Percentiles rank a stretch among this genome's conserved stretches.
These are phyloP conservation scores for Shiraia bambusicola DNA, from an alignment of 2,329 filamentous ascomycete species.

Conservation along the genomic window DNA sequence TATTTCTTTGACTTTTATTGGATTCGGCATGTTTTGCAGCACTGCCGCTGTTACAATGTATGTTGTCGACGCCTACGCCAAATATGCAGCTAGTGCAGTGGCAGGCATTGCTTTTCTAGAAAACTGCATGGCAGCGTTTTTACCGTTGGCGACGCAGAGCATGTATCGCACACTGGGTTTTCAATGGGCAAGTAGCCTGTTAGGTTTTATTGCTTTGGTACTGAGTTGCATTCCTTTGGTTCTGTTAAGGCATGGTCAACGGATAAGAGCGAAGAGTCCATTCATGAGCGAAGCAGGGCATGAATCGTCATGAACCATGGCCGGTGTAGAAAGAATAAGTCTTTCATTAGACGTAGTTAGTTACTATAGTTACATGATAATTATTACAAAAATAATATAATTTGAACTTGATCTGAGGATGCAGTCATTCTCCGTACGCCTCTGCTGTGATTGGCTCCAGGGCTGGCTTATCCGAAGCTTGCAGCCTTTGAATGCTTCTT, in stretches of 20 bases:
- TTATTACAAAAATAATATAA: too few species aligned
- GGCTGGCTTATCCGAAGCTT: too few species aligned
- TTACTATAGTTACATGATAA: too few species aligned
- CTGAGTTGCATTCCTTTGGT: constrained; percentile 51
- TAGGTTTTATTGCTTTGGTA: constrained; percentile 48
- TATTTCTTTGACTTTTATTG: constrained; percentile 51
- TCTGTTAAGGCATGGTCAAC: constrained; percentile 46
- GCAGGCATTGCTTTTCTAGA: constrained; percentile 53
- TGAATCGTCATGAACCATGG: neutral
- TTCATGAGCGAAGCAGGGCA: constrained; percentile 41
- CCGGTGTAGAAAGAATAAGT: neutral
- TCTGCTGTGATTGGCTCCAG: too few species aligned
- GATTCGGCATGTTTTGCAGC: constrained; percentile 53
- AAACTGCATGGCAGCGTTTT: constrained; percentile 51
- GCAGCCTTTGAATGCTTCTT: too few species aligned
- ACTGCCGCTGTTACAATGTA: constrained; percentile 52
- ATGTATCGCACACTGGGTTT: constrained; percentile 54
- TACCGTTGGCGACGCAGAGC: constrained; percentile 50
- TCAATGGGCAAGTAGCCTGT: constrained; percentile 52
- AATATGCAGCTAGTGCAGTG: constrained; percentile 53
- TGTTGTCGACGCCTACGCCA: constrained; percentile 53
- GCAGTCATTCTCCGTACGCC: too few species aligned
- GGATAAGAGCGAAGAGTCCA: constrained; percentile 43
- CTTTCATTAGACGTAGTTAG: too few species aligned
- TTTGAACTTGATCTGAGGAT: too few species aligned